Base-by-base conservation (phyloP, 208 protist genomes). In the Balamuthia mandrillaris region DNA sequence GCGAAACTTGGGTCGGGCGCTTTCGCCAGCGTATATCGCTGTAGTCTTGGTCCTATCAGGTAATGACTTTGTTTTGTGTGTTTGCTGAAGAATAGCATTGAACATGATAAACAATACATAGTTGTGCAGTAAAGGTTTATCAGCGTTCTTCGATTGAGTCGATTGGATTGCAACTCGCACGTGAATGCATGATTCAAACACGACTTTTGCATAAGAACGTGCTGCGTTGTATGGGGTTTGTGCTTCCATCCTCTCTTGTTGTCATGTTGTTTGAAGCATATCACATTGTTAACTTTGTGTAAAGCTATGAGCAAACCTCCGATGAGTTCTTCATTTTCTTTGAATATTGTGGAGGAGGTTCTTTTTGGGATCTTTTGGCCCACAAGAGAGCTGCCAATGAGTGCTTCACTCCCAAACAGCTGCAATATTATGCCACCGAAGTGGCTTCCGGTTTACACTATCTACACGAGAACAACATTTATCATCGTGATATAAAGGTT, bases 151-250 rank as follows among this genome's bases (percentile, higher is more conserved):
- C n/a, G n/a, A n/a, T n/a, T n/a, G n/a, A n/a, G n/a, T n/a, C n/a
- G n/a, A n/a, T n/a, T n/a, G n/a, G n/a, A n/a, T n/a, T n/a, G n/a
- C n/a, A n/a, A n/a, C n/a, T n/a, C n/a, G n/a, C n/a, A n/a, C n/a
- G n/a, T n/a, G n/a, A n/a, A n/a, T n/a, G n/a, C n/a, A n/a, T 78
- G 68, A 78, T 78, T 21, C 68, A 78, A 35, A 78, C 68, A 5
- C 68, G 58, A 29, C 68, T 78, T 49, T 31, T 3, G 45, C 68
- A 78, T 49, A 78, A 78, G 29, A 78, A 78, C 47, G 58, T 78
- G 9, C 31, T 78, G 1, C 29, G 68, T 12, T 78, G 68, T 29
- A 42, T 78, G 33, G 68, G 68, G 27, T 72, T 18, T 29, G 7
- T 45, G 39, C 47, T 18, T 18, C 18, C 16, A 21, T 24, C 18